Percentiles rank a stretch among this genome's conserved stretches.
phyloP scores from a whole-genome alignment of 163 green algal genomes.

The Chloromonas sp. region DNA sequence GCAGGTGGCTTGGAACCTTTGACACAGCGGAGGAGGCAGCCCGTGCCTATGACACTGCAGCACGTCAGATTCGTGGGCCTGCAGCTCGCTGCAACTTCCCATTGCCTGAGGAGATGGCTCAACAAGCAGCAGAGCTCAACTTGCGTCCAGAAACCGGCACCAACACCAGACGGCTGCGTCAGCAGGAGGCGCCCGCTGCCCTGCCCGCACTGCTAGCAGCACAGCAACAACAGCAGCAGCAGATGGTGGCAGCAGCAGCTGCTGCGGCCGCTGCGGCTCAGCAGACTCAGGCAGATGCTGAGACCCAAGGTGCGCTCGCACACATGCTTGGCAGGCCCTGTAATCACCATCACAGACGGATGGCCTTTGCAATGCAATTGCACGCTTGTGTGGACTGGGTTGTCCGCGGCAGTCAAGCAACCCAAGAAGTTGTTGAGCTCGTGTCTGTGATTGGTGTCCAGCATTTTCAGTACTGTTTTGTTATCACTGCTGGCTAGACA shows the following conservation, averaged over 20 bases:
- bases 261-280: neutral
- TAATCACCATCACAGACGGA: no score
- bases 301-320: no score
- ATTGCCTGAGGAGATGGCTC: constrained; percentile 41
- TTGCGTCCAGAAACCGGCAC: neutral
- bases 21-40: constrained; percentile 92
- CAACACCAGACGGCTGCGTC: neutral
- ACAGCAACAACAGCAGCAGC: neutral
- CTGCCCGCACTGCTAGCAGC: neutral
- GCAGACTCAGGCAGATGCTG: neutral
- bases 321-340: no score
- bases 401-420: no score
- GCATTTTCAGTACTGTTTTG: no score
- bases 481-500: no score
- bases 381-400: no score
- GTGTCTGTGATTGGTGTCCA: no score
- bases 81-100: constrained; percentile 90
- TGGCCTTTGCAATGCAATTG: no score
- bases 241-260: neutral
- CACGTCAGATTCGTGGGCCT: constrained; percentile 73
- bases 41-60: constrained; percentile 82
- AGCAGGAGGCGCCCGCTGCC: neutral
- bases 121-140: neutral
- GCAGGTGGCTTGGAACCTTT: constrained; percentile 91
- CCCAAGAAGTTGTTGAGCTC: no score